Conservation (phyloP, 495 filamentous ascomycete genomes). For the Apodospora peruviana region DNA sequence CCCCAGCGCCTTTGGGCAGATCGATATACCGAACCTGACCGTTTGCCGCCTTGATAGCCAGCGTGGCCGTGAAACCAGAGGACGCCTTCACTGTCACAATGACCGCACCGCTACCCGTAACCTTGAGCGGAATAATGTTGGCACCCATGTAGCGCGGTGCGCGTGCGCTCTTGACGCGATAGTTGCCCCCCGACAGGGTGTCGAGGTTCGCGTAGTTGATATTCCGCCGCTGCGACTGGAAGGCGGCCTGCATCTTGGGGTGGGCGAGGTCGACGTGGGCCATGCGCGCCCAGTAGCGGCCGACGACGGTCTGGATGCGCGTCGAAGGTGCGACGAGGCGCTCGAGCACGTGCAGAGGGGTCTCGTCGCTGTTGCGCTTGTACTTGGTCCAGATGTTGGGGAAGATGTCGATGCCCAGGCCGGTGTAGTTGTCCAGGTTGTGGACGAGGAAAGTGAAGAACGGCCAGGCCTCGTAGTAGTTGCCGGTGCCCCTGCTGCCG, state of each 20-base stretch:
- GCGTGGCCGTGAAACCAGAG: slow-evolving; percentile 24
- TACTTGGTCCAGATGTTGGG: slow-evolving; percentile 37
- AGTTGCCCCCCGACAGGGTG: slow-evolving; percentile 21
- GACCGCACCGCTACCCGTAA: slow-evolving; percentile 13
- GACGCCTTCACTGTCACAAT: slow-evolving; percentile 26
- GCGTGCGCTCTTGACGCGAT: slow-evolving; percentile 35
- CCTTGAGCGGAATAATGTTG: slow-evolving; percentile 39
- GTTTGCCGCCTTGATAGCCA: slow-evolving; percentile 28
- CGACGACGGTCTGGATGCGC: slow-evolving; percentile 34
- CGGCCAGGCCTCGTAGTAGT: slow-evolving; percentile 34
- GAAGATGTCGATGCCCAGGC: slow-evolving; percentile 30
- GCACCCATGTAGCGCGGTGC: slow-evolving; percentile 41
- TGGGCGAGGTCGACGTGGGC: slow-evolving; percentile 42
- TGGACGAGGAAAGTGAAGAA: slow-evolving; percentile 37
- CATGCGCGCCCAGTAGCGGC: slow-evolving; percentile 42
- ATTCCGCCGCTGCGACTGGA: slow-evolving; percentile 20
- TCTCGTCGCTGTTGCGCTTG: slow-evolving; percentile 37
- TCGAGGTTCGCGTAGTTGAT: slow-evolving; percentile 40
- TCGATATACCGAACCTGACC: slow-evolving; percentile 25
- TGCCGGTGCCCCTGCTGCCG: slow-evolving; percentile 24
- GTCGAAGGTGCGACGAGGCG: slow-evolving; percentile 18
- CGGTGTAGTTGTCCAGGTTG: slow-evolving; percentile 36
- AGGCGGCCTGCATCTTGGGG: slow-evolving; percentile 28
- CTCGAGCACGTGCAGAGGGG: slow-evolving; percentile 37
- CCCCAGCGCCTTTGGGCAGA: slow-evolving; percentile 18